Evolutionary conservation across 352 stramenopile species (phyloP).

Genomic region (Phytophthora palmivora): DNA sequence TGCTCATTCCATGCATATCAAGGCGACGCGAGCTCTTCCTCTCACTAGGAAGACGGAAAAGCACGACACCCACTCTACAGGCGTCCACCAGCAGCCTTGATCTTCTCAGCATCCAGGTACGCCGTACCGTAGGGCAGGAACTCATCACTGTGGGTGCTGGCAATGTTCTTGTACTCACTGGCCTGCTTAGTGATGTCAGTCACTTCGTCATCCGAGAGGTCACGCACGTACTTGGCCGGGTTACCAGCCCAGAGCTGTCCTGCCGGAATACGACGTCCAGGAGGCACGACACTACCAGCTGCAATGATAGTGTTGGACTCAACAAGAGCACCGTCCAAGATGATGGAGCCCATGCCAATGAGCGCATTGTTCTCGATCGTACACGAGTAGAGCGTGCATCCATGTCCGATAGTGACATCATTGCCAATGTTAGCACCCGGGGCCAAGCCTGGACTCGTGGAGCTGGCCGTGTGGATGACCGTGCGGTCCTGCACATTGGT

Average conservation of each 20-base stretch:
- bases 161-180: slow-evolving; percentile 85
- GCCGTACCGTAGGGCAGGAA: slow-evolving; percentile 91
- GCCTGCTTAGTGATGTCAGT: slow-evolving; percentile 89
- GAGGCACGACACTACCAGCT: slow-evolving; percentile 94
- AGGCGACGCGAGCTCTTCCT: slow-evolving; percentile 20
- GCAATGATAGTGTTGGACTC: slow-evolving; percentile 95
- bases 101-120: slow-evolving; percentile 89
- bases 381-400: slow-evolving; percentile 96
- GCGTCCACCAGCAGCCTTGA: slow-evolving; percentile 80
- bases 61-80: slow-evolving; percentile 61
- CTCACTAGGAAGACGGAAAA: slow-evolving; percentile 28
- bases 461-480: slow-evolving; percentile 94
- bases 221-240: slow-evolving; percentile 94
- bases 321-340: slow-evolving; percentile 93
- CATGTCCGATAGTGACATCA: slow-evolving; percentile 96
- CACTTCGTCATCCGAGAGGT: slow-evolving; percentile 94
- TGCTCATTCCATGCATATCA: slow-evolving; percentile 28
- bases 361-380: slow-evolving; percentile 96
- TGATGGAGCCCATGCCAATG: slow-evolving; percentile 96
- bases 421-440: slow-evolving; percentile 94
- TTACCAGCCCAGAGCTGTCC: slow-evolving; percentile 97
- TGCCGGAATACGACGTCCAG: slow-evolving; percentile 87
- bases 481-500: slow-evolving; percentile 98
- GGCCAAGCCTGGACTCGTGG: slow-evolving; percentile 72
- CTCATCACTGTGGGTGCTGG: slow-evolving; percentile 89